Evolutionary conservation across 1,284 basidiomycete genomes (phyloP).

Genomic region (Xerocomus minutiporus): DNA sequence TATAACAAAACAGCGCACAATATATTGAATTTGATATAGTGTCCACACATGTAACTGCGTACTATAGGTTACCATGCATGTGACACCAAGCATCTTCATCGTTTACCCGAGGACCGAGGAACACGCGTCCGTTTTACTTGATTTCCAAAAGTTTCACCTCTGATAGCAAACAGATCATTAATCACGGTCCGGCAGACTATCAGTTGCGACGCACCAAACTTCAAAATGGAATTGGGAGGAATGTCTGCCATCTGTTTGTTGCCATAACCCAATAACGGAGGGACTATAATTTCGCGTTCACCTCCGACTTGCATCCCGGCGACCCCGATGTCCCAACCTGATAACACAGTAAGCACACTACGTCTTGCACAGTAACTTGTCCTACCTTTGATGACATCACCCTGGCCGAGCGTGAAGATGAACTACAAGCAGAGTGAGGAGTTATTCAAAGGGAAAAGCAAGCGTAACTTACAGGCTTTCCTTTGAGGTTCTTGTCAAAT

Average conservation of each 20-base stretch:
- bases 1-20: constrained; percentile 16
- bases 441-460: constrained; percentile 2
- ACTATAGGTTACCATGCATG: constrained; percentile 17
- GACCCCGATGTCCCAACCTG: constrained; percentile 89
- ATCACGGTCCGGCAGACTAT: constrained; percentile 4
- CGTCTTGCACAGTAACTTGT: constrained; percentile 9
- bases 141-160: constrained; percentile 72
- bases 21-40: constrained; percentile 27
- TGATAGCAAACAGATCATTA: constrained; percentile 31
- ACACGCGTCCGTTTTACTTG: constrained; percentile 41
- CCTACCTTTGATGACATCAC: constrained; percentile 87
- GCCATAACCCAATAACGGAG: constrained; percentile 69
- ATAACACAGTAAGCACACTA: constrained; percentile 9
- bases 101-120: constrained; percentile 12
- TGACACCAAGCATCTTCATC: constrained; percentile 10
- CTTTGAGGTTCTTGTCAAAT: constrained; percentile 88
- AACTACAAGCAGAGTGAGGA: constrained; percentile 47
- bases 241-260: constrained; percentile 50
- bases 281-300: constrained; percentile 80
- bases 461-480: constrained; percentile 64
- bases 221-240: constrained; percentile 65
- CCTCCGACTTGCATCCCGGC: constrained; percentile 90
- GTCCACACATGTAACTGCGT: constrained; percentile 13
- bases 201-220: constrained; percentile 56
- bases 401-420: constrained; percentile 79